These are phyloP conservation scores for Lavandula angustifolia DNA, from an alignment of 257 asterid genomes.

Conservation along the genomic window DNA sequence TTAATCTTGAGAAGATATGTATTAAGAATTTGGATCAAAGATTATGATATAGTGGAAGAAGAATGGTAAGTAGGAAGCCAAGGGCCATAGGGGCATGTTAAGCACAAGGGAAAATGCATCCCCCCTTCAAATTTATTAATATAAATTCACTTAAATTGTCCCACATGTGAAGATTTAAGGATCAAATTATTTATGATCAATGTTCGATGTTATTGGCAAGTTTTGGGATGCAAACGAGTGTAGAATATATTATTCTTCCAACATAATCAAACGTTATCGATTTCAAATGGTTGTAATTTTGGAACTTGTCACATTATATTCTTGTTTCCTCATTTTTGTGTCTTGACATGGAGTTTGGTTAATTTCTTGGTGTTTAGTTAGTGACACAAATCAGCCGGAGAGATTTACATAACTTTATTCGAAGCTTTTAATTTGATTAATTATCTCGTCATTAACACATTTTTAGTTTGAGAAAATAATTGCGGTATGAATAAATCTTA, in stretches of 20 bases:
- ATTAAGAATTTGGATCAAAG: no score
- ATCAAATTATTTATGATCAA: conserved; percentile 32
- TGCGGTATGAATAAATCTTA: no score
- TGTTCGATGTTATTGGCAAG: conserved; percentile 29
- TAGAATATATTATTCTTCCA: conserved; percentile 22
- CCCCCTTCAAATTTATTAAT: conserved; percentile 24
- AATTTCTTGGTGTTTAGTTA: conserved; percentile 27
- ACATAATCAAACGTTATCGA: conserved; percentile 30
- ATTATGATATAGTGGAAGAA: neutral
- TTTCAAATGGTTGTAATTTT: conserved; percentile 10
- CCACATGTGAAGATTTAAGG: conserved; percentile 42
- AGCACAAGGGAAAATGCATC: conserved; percentile 32
- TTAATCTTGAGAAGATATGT: no score
- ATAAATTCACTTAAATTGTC: conserved; percentile 25
- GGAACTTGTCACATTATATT: neutral
- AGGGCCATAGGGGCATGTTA: conserved; percentile 29
- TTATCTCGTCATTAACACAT: neutral
- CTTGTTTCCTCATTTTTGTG: conserved; percentile 1
- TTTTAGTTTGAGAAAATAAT: no score
- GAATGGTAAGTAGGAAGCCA: conserved; percentile 38
- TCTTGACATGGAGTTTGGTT: conserved; percentile 21
- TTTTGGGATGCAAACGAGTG: conserved; percentile 26
- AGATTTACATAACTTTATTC: conserved; percentile 23
- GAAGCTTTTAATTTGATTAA: neutral
- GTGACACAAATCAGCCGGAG: conserved; percentile 26